These are phyloP conservation scores for Cercospora sp. DNA, from an alignment of 2,329 filamentous ascomycete species.

Conservation along the genomic window DNA sequence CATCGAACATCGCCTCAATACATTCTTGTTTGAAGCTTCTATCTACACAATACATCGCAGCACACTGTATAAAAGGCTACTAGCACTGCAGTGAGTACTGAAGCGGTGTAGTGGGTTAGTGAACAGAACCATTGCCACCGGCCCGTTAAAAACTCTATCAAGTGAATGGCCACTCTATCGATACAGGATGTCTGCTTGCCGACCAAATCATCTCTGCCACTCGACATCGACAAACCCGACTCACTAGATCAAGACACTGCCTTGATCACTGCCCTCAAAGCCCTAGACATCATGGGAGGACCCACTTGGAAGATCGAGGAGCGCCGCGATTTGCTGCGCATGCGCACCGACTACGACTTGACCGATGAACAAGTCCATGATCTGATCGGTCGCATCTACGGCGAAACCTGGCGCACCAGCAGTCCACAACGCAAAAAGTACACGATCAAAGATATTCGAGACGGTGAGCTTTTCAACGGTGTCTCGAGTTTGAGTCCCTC, in stretches of 20 bases:
- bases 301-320: not conserved
- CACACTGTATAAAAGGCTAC: not conserved
- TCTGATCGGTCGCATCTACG: slow-evolving; percentile 14
- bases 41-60: not conserved
- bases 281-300: not conserved
- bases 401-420: not conserved
- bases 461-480: not conserved
- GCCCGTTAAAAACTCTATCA: not conserved
- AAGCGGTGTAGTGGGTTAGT: not conserved
- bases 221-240: not conserved
- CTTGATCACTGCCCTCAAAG: too few species aligned
- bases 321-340: slow-evolving; percentile 3
- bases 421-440: slow-evolving; percentile 4
- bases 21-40: not conserved
- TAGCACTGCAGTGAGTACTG: not conserved
- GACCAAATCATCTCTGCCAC: not conserved
- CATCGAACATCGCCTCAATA: not conserved
- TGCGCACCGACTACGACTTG: slow-evolving; percentile 8
- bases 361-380: slow-evolving; percentile 2
- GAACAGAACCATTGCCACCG: accelerated
- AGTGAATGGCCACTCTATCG: not conserved
- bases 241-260: not conserved
- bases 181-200: not conserved
- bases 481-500: not conserved
- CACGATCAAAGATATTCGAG: not conserved